Percentiles rank a stretch among this genome's conserved stretches.
Evolutionary conservation across 2,329 filamentous ascomycete genomes (phyloP).

Genomic region (Diaporthe capsici): DNA sequence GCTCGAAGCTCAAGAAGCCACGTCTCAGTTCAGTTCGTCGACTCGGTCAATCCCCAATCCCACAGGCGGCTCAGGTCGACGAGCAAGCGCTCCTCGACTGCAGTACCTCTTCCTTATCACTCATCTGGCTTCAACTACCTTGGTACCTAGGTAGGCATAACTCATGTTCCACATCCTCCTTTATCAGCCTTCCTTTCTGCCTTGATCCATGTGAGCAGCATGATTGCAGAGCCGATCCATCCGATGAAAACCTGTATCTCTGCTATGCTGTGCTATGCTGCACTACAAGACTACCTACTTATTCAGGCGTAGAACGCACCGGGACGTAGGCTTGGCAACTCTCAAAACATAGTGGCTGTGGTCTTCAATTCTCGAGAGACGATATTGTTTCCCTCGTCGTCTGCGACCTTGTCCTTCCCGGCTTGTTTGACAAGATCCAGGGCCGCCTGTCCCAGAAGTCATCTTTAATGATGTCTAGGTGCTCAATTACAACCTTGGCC

Average conservation of each 20-base stretch:
- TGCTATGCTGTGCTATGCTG: not conserved
- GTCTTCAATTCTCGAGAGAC: not conserved
- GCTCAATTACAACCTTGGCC: slow-evolving; percentile 84
- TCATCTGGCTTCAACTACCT: not conserved
- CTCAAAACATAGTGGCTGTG: not conserved
- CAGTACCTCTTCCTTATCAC: no score
- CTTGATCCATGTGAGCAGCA: not conserved
- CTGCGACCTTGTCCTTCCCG: slow-evolving; percentile 78
- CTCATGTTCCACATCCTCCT: not conserved
- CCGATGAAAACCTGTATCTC: not conserved
- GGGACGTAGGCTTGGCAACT: not conserved
- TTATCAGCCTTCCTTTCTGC: not conserved
- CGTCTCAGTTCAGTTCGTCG: slow-evolving; percentile 8
- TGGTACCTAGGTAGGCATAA: not conserved
- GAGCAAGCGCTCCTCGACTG: not conserved
- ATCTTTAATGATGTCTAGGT: slow-evolving; percentile 95
- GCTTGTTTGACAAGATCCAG: slow-evolving; percentile 84
- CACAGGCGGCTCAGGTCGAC: not conserved
- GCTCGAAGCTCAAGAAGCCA: not conserved
- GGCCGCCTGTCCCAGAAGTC: slow-evolving; percentile 92
- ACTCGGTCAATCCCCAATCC: not conserved
- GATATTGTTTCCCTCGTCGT: slow-evolving; percentile 51
- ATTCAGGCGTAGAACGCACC: not conserved
- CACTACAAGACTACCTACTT: not conserved
- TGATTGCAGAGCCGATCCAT: not conserved